Conservation (phyloP, 208 protist genomes). For the Leishmania lainsoni region DNA sequence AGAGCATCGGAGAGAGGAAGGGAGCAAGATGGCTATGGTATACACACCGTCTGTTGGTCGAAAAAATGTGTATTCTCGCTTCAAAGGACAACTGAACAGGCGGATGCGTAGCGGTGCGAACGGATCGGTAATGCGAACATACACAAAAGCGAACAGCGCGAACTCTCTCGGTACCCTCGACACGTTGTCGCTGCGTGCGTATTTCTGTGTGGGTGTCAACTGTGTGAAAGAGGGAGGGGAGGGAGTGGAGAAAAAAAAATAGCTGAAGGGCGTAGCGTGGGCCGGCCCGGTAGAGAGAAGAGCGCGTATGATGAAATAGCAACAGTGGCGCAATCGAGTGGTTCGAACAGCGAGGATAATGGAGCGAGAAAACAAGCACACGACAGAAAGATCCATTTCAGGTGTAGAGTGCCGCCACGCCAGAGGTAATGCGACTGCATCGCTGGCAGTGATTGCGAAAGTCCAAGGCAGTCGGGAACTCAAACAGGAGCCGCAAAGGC, state of each 20-base stretch:
- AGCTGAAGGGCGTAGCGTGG: not conserved
- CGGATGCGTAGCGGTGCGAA: not conserved
- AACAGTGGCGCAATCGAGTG: not conserved
- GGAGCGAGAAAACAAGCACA: not conserved
- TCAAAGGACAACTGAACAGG: not conserved
- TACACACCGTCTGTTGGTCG: not conserved
- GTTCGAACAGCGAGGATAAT: not conserved
- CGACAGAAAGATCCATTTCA: not conserved
- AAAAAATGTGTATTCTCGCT: not conserved
- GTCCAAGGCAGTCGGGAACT: not conserved
- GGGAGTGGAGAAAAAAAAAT: not conserved
- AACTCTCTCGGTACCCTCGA: not conserved
- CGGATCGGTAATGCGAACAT: constrained; percentile 1
- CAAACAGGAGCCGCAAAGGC: no score
- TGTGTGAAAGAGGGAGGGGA: not conserved
- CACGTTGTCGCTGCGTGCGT: not conserved
- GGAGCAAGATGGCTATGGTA: not conserved
- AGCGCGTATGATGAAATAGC: not conserved
- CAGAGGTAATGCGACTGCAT: not conserved
- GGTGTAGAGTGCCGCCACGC: not conserved
- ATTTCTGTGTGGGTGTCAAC: not conserved
- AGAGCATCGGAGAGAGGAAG: constrained; percentile 10
- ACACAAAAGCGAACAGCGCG: not conserved
- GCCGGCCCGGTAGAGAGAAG: not conserved
- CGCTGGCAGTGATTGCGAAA: not conserved